These are phyloP conservation scores for Artemisia tridentata DNA, from an alignment of 129 eudicot genomes.

Conservation along the genomic window DNA sequence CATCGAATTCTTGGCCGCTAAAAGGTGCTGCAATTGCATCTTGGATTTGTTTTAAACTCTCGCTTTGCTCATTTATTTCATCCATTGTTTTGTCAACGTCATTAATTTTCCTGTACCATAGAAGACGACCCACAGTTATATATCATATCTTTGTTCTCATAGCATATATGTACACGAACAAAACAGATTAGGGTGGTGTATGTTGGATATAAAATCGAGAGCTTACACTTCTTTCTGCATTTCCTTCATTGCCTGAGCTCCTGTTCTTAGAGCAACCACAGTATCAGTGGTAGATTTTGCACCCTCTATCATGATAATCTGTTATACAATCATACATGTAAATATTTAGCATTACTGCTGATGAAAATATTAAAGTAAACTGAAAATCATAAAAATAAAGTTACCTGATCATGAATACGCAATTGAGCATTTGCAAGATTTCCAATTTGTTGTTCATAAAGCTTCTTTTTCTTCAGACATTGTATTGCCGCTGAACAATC, in stretches of 20 bases:
- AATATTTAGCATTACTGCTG: background rate
- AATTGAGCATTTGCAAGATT: constrained; percentile 50
- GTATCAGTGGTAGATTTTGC: constrained; percentile 54
- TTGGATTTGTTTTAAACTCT: constrained; percentile 48
- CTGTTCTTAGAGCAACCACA: constrained; percentile 49
- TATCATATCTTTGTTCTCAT: constrained; percentile 2
- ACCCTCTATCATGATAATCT: constrained; percentile 49
- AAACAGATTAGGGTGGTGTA: background rate
- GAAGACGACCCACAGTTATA: background rate
- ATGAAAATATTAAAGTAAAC: background rate
- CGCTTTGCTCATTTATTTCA: constrained; percentile 51
- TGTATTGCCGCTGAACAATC: constrained; percentile 44
- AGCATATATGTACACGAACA: constrained; percentile 2
- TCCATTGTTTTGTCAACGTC: constrained; percentile 54
- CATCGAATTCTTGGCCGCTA: constrained; percentile 51
- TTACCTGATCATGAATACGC: constrained; percentile 61
- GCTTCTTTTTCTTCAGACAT: constrained; percentile 46
- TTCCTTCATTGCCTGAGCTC: constrained; percentile 53
- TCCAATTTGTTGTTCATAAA: constrained; percentile 48
- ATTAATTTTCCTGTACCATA: constrained; percentile 38
- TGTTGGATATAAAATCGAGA: background rate
- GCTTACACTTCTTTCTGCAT: constrained; percentile 45
- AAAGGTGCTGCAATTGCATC: constrained; percentile 56
- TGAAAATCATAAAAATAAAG: constrained; percentile 9
- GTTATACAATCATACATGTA: background rate